phyloP scores from a whole-genome alignment of 2,329 filamentous ascomycete genomes.

The Trichoderma hamatum region DNA sequence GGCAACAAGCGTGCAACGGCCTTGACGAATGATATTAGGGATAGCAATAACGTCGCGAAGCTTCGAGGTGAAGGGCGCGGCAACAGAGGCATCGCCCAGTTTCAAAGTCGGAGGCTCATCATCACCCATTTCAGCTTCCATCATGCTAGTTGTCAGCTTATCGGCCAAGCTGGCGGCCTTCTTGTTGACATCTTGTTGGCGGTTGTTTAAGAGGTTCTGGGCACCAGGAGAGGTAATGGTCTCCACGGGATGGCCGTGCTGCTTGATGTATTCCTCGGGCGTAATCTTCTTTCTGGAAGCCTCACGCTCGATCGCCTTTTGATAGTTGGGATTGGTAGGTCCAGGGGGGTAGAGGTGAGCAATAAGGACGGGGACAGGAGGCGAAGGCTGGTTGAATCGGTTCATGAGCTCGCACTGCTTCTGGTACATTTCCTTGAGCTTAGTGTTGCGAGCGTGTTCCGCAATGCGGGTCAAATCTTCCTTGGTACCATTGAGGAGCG shows the following conservation, averaged over 20 bases:
- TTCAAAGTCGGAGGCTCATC: constrained; percentile 94
- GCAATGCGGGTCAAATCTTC: constrained; percentile 90
- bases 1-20: constrained; percentile 93
- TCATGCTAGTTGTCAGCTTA: constrained; percentile 81
- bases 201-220: constrained; percentile 59
- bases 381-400: constrained; percentile 89
- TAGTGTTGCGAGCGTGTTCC: constrained; percentile 90
- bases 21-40: constrained; percentile 97
- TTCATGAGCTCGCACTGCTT: constrained; percentile 92
- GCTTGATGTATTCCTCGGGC: constrained; percentile 58
- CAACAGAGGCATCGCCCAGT: constrained; percentile 94
- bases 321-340: constrained; percentile 88
- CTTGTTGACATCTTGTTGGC: constrained; percentile 68
- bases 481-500: constrained; percentile 89
- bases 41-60: constrained; percentile 95
- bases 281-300: constrained; percentile 75
- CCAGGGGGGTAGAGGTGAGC: constrained; percentile 94
- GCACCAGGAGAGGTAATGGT: constrained; percentile 70
- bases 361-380: constrained; percentile 90
- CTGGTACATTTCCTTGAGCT: constrained; percentile 98
- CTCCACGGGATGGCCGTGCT: constrained; percentile 58
- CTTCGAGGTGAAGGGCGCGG: constrained; percentile 96
- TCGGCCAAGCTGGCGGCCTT: constrained; percentile 81
- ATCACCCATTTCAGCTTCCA: constrained; percentile 86
- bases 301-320: constrained; percentile 88